Evolutionary conservation across 2,329 filamentous ascomycete genomes (phyloP).

Genomic region (Ophiostoma populinum): DNA sequence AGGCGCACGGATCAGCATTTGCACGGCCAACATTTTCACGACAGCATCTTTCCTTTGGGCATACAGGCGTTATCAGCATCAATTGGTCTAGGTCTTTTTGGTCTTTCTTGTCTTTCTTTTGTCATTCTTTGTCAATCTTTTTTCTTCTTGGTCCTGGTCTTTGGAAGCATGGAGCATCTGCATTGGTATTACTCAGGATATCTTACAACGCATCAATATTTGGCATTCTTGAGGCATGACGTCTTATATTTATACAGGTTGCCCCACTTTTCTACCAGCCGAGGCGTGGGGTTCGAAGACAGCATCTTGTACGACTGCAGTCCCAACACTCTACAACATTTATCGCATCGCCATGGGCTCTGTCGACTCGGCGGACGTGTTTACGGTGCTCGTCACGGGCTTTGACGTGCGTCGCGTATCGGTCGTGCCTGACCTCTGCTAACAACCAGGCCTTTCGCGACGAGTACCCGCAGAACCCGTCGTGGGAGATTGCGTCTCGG

Average conservation of each 20-base stretch:
- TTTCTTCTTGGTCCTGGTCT: not conserved
- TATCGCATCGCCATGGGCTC: constrained; percentile 15
- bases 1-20: constrained; percentile 7
- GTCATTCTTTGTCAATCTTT: not conserved
- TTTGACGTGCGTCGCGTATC: constrained; percentile 32
- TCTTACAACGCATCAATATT: too few relatives aligned
- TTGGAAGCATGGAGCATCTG: not conserved
- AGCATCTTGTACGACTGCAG: not conserved
- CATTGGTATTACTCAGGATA: not conserved
- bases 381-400: constrained; percentile 43
- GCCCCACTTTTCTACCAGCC: not conserved
- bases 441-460: constrained; percentile 50
- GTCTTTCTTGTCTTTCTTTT: not conserved
- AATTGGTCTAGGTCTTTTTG: not conserved
- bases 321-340: not conserved
- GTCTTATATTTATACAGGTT: too few relatives aligned
- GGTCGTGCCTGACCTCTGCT: too few relatives aligned
- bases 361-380: constrained; percentile 23
- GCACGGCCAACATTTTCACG: constrained; percentile 3
- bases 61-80: too few relatives aligned
- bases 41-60: not conserved
- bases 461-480: constrained; percentile 59
- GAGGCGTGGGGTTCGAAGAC: not conserved
- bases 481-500: constrained; percentile 56
- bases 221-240: too few relatives aligned